Evolutionary conservation across 345 rosid genomes (phyloP).

Genomic region (Syzygium aromaticum): DNA sequence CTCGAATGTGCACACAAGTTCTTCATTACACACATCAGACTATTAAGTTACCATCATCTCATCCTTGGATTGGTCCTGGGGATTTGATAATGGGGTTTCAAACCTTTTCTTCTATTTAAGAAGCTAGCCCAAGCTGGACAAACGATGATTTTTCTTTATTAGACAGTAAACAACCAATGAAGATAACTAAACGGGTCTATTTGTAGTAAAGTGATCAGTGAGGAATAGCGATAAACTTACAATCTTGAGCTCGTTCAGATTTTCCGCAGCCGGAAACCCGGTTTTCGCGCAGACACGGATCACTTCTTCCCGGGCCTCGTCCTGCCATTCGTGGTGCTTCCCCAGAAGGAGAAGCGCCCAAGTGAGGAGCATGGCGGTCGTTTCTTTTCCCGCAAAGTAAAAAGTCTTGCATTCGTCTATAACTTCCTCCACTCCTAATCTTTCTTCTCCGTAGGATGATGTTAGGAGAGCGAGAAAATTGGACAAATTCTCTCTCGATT

Average conservation of each 20-base stretch:
- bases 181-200: not conserved
- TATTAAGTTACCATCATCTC: not conserved
- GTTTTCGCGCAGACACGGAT: conserved; percentile 20
- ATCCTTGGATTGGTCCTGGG: not conserved
- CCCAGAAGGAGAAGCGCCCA: conserved; percentile 66
- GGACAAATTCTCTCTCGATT: conserved; percentile 17
- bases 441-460: conserved; percentile 52
- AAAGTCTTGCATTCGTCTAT: conserved; percentile 85
- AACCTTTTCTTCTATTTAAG: not conserved
- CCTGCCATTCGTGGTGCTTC: conserved; percentile 72
- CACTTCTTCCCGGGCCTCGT: conserved; percentile 70
- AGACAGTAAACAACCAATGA: not conserved
- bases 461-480: conserved; percentile 50
- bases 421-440: conserved; percentile 47
- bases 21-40: not conserved
- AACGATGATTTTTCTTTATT: not conserved
- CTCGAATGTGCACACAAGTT: not conserved
- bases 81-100: not conserved
- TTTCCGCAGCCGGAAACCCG: conserved; percentile 25
- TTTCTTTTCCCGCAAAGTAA: conserved; percentile 84
- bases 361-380: conserved; percentile 58
- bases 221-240: conserved; percentile 25
- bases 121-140: not conserved
- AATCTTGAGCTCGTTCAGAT: conserved; percentile 44
- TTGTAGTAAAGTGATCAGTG: not conserved